These are phyloP conservation scores for Monosporascus sp. DNA, from an alignment of 2,329 filamentous ascomycete genomes.

Conservation along the genomic window DNA sequence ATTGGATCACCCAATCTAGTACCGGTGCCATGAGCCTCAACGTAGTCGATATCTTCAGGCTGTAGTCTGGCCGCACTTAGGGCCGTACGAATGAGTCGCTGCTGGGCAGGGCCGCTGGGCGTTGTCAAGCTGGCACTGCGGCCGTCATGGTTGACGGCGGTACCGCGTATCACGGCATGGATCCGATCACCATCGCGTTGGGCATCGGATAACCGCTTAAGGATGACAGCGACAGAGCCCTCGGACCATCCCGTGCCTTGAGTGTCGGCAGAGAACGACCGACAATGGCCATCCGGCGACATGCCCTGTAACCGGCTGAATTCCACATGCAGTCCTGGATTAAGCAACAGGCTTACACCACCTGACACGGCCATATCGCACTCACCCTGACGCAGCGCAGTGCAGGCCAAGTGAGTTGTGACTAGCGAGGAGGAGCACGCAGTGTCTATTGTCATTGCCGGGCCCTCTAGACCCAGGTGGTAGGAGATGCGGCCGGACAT, in stretches of 20 bases:
- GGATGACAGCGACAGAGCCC: slow-evolving; percentile 7
- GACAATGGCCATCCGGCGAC: slow-evolving; percentile 15
- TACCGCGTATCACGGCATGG: slow-evolving; percentile 15
- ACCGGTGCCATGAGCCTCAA: slow-evolving; percentile 30
- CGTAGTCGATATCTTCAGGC: slow-evolving; percentile 21
- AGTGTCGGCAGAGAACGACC: slow-evolving; percentile 13
- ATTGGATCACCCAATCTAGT: slow-evolving; percentile 22
- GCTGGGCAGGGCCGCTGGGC: slow-evolving; percentile 17
- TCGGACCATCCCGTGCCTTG: slow-evolving; percentile 15
- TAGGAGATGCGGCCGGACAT: slow-evolving; percentile 22
- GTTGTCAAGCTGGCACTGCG: slow-evolving; percentile 14
- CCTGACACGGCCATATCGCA: slow-evolving; percentile 15
- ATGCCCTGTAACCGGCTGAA: slow-evolving; percentile 12
- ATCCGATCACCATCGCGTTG: slow-evolving; percentile 13
- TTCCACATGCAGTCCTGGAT: slow-evolving; percentile 15
- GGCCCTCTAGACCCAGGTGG: slow-evolving; percentile 18
- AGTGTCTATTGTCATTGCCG: slow-evolving; percentile 23
- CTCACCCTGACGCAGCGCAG: slow-evolving; percentile 14
- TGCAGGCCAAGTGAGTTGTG: slow-evolving; percentile 15
- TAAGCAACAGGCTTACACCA: slow-evolving; percentile 14
- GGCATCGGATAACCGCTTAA: slow-evolving; percentile 17
- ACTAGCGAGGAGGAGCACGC: slow-evolving; percentile 18
- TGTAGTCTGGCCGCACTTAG: slow-evolving; percentile 11
- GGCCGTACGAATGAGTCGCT: slow-evolving; percentile 16
- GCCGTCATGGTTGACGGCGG: slow-evolving; percentile 15